These are phyloP conservation scores for Peniophora sp. DNA, from an alignment of 1,284 basidiomycete genomes.

Conservation along the genomic window DNA sequence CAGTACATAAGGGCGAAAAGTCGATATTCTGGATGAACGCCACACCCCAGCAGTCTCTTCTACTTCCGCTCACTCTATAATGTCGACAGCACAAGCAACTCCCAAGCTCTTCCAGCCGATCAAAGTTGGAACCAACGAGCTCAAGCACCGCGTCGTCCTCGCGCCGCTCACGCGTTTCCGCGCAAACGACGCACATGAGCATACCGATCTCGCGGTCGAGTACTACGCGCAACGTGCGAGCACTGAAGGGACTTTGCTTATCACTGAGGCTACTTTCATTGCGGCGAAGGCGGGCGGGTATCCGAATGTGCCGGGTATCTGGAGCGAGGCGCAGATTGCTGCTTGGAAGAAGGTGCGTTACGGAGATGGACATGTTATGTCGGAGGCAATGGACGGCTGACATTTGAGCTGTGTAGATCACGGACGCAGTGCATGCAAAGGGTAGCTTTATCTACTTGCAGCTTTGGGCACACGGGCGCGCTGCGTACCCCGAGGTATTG, in stretches of 20 bases:
- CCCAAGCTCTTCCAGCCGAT: constrained; percentile 22
- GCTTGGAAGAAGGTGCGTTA: constrained; percentile 22
- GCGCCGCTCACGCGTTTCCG: constrained; percentile 27
- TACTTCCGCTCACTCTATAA: too few species aligned
- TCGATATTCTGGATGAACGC: too few species aligned
- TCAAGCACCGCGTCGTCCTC: constrained; percentile 23
- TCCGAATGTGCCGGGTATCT: constrained; percentile 19
- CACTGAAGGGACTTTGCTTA: constrained; percentile 19
- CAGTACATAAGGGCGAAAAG: too few species aligned
- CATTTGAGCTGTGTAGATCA: constrained; percentile 15
- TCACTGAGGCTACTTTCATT: constrained; percentile 25
- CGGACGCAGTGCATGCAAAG: constrained; percentile 32
- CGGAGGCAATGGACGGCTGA: not conserved
- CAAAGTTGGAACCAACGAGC: constrained; percentile 17
- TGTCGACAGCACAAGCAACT: not conserved
- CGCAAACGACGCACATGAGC: constrained; percentile 15
- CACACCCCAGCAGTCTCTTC: too few species aligned
- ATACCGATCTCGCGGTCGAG: constrained; percentile 12
- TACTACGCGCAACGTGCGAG: constrained; percentile 12
- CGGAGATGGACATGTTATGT: not conserved
- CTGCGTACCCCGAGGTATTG: constrained; percentile 21
- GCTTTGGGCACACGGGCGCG: constrained; percentile 37
- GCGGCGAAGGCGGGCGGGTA: constrained; percentile 12
- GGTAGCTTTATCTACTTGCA: constrained; percentile 31
- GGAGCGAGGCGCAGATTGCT: constrained; percentile 10